Base-by-base conservation (phyloP, 495 filamentous ascomycete species). In the Hyaloscypha variabilis region DNA sequence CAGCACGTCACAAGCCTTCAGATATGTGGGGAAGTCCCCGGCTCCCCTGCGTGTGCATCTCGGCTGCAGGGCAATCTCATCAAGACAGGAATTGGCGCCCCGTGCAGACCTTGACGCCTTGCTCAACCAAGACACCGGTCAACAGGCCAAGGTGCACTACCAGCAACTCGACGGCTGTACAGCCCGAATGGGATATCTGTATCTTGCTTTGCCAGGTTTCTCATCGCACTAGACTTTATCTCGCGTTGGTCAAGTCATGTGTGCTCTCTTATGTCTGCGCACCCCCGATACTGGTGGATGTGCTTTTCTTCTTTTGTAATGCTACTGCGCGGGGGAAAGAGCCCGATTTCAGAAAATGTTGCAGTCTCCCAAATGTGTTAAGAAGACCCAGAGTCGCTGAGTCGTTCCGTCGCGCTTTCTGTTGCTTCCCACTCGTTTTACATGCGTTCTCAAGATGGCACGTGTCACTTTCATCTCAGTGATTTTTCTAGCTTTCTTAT, bases 391-490 rank as follows among this genome's bases (percentile, higher is more conserved):
- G 39, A 46, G 39, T 46, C 39, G 39, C 17, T 19, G 17, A 46
- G 39, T 46, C 39, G 17, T 17, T 17, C 3, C 19, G 39, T n/a
- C 10, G 39, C 39, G 39, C 8, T 46, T 46, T 17, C 17, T 17
- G 13, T 17, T n/a, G n/a, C 17, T 46, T 17, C 4, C 17, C 39
- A 19, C 4, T 46, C 39, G 39, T 11, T 46, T 10, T 46, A 4
- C 11, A 0, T 17, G 39, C 39, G 6, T 11, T 60, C 29, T 42
- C 59, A 39, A 13, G 11, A 62, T 62, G 62, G 53, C 62, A 13
- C 52, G 51, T 1, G 24, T 57, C 13, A 36, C 13, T 49, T n/a
- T 49, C 21, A 5, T 64, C 34, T 25, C 50, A 1, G 51, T 46
- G 11, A 1, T 46, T 10, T 24, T 55, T 34, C 30, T 64, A 8